A percentile compares a stretch with the other conserved stretches of the same genome.
phyloP scores from a whole-genome alignment of 163 green algal genomes.

The Smithsoniella earleae region DNA sequence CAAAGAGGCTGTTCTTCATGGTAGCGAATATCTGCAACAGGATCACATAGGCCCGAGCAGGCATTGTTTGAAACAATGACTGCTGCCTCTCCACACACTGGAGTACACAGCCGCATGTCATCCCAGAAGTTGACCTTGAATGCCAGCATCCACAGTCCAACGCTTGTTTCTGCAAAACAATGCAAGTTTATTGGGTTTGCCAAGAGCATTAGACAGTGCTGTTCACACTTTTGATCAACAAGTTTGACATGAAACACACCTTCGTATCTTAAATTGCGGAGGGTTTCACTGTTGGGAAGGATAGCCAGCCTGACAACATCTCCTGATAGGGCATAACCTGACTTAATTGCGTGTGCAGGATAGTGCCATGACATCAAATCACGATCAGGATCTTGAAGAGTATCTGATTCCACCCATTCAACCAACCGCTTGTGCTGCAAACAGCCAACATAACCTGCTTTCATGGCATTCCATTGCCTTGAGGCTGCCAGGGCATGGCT shows the following conservation, averaged over 20 bases:
- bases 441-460: conserved; percentile 45
- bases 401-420: background rate
- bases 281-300: conserved; percentile 6
- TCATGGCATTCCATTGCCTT: conserved; percentile 14
- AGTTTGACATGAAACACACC: background rate
- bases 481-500: conserved; percentile 11
- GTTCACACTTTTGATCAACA: background rate
- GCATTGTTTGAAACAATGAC: conserved; percentile 35
- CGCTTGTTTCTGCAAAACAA: conserved; percentile 37
- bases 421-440: conserved; percentile 40
- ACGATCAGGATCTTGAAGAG: background rate
- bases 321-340: background rate
- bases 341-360: background rate
- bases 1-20: background rate
- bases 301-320: background rate
- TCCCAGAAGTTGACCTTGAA: conserved; percentile 44
- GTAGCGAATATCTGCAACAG: conserved; percentile 39
- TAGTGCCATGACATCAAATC: conserved; percentile 24
- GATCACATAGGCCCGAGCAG: conserved; percentile 53
- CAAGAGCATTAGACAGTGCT: background rate
- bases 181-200: background rate
- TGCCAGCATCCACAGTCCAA: conserved; percentile 46
- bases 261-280: background rate
- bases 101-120: conserved; percentile 47
- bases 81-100: conserved; percentile 34